Conservation (phyloP, 1,284 basidiomycete species). For the Bondarzewia mesenterica region DNA sequence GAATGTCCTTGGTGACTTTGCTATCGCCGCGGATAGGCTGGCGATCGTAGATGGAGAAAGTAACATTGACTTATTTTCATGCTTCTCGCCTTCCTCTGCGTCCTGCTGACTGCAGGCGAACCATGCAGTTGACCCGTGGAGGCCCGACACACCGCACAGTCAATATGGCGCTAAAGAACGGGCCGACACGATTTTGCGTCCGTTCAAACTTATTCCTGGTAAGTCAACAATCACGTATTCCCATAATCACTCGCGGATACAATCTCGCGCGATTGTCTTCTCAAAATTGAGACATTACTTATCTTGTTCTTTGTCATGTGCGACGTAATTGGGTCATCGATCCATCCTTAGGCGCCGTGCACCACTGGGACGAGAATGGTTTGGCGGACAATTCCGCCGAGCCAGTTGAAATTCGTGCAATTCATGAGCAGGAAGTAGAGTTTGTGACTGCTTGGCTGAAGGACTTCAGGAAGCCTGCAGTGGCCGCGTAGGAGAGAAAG, state of each 20-base stretch:
- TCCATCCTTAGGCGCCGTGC: conserved; percentile 57
- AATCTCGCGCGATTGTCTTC: not conserved
- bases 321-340: not conserved
- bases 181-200: conserved; percentile 63
- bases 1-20: conserved; percentile 73
- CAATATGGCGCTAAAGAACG: conserved; percentile 65
- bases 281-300: too few species aligned
- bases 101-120: not conserved
- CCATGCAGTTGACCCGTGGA: conserved; percentile 78
- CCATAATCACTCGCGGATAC: not conserved
- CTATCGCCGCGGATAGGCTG: conserved; percentile 65
- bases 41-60: conserved; percentile 86
- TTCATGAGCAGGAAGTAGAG: conserved; percentile 74
- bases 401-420: conserved; percentile 71
- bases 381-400: conserved; percentile 58
- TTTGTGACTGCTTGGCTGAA: conserved; percentile 84
- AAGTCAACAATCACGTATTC: conserved; percentile 18
- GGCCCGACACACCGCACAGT: conserved; percentile 81
- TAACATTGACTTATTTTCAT: too few species aligned
- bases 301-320: too few species aligned
- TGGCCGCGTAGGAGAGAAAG: not conserved
- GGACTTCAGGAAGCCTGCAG: conserved; percentile 34
- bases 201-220: conserved; percentile 89
- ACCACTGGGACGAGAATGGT: conserved; percentile 90
- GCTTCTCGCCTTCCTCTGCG: conserved; percentile 1